Evolutionary conservation across 306 rosid species (phyloP), one percentile per base, ranked within the genome.

Genomic region (Citrullus mucosospermus): DNA sequence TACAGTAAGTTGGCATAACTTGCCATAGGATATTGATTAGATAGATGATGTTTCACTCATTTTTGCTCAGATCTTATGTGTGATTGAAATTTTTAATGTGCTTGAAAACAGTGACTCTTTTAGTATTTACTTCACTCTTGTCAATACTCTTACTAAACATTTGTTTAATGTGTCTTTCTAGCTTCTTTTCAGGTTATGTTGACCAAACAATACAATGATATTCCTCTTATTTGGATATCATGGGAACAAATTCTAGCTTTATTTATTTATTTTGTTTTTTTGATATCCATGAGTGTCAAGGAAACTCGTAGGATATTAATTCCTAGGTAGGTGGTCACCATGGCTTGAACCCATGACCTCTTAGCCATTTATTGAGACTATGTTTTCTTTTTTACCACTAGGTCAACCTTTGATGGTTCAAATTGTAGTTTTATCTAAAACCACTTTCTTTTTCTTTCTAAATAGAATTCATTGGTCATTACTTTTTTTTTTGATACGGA

Each of bases 1-100:
- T 57, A 84, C 85, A 8, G 89, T 86, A 84, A 79, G 89, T 86
- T 65, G 8, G 63, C 15, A 59, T 53, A 25, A 46, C 73, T 67
- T 39, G 34, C 75, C 51, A 10, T 13, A 10, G 36, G 36, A 69
- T 43, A 20, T 20, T 43, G 18, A 43, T 69, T 3, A 41, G n/a
- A 41, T 68, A 38, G 13, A 41, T 41, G 9, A 2, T 41, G 17
- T 20, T 68, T 18, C 1, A 1, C 18, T 34, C 15, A 16, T 38
- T 39, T 66, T 30, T 36, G 25, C 15, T 17, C 51, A 38, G 30
- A 17, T 66, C 51, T 6, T 16, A 32, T 4, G 5, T 38, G 6
- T 17, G 51, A 38, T 66, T 66, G 2, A 66, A 15, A 15, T 0
- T 16, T 17, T 65, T 34, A 65, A 5, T 1, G 48, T 65, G 72